Conservation (phyloP, 2,329 filamentous ascomycete genomes). For the Lecanosticta acicola region DNA sequence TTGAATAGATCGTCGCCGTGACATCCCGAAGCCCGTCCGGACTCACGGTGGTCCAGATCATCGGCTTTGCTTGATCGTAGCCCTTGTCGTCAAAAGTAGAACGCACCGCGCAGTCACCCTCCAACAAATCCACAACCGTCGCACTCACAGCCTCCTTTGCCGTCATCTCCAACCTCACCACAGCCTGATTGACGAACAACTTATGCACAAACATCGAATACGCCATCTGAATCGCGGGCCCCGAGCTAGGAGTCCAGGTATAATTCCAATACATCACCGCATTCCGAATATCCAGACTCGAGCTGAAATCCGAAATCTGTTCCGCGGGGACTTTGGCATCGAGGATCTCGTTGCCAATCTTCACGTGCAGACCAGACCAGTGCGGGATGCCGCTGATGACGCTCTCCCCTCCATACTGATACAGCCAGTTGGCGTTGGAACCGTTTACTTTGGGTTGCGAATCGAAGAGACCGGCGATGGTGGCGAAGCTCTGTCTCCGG, state of each 20-base stretch:
- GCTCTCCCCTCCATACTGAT: constrained; percentile 64
- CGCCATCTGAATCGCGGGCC: constrained; percentile 51
- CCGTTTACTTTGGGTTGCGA: constrained; percentile 53
- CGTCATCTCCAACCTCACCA: constrained; percentile 56
- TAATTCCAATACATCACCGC: constrained; percentile 61
- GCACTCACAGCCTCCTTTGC: constrained; percentile 51
- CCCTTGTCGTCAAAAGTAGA: constrained; percentile 55
- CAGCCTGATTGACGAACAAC: constrained; percentile 55
- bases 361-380: constrained; percentile 56
- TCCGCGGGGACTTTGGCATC: constrained; percentile 55
- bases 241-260: constrained; percentile 55
- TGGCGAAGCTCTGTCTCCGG: constrained; percentile 59
- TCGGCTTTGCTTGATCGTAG: constrained; percentile 44
- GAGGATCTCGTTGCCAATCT: constrained; percentile 50
- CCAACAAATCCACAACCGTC: constrained; percentile 60
- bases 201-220: constrained; percentile 64
- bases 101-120: constrained; percentile 63
- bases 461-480: constrained; percentile 63
- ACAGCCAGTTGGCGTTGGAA: constrained; percentile 62
- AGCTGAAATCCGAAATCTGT: constrained; percentile 56
- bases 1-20: constrained; percentile 56
- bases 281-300: constrained; percentile 58
- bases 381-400: constrained; percentile 68
- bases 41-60: constrained; percentile 61
- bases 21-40: constrained; percentile 58